These are phyloP conservation scores for Mimosa bimucronata DNA, from an alignment of 306 rosid genomes.

Conservation along the genomic window DNA sequence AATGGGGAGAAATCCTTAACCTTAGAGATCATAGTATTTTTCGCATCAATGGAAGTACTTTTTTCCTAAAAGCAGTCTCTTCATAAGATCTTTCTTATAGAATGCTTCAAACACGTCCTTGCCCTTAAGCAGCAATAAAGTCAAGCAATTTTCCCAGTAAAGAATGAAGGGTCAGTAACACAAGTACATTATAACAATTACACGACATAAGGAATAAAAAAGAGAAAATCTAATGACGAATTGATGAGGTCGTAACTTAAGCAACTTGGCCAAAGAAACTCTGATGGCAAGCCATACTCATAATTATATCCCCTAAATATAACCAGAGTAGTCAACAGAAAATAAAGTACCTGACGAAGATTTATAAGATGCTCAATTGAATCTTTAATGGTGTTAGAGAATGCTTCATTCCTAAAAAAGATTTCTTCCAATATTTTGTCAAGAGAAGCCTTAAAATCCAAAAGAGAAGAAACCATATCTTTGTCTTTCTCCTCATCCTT, in stretches of 20 bases:
- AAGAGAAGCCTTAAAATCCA: constrained; percentile 94
- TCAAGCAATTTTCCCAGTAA: constrained; percentile 31
- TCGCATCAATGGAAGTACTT: constrained; percentile 98
- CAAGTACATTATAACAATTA: constrained; percentile 31
- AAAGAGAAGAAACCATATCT: constrained; percentile 92
- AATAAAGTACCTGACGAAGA: constrained; percentile 84
- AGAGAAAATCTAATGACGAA: not conserved
- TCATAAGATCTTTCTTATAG: constrained; percentile 98
- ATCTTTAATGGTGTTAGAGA: constrained; percentile 89
- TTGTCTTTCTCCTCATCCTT: constrained; percentile 98
- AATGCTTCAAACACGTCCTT: constrained; percentile 99
- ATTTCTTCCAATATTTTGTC: constrained; percentile 97
- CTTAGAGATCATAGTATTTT: constrained; percentile 98
- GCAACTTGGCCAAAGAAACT: not conserved
- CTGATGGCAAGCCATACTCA: too few species aligned
- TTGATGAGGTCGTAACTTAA: constrained; percentile 10
- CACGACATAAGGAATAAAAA: constrained; percentile 14
- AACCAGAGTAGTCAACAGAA: not conserved
- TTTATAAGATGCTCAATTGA: constrained; percentile 96
- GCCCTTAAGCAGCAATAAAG: constrained; percentile 62
- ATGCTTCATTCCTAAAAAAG: constrained; percentile 88
- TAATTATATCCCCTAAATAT: not conserved
- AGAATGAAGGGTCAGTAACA: constrained; percentile 39
- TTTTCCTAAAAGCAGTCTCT: constrained; percentile 91
- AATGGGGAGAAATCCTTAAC: constrained; percentile 44